Evolutionary conservation across 2,329 filamentous ascomycete species (phyloP).

Genomic region (Podosphaera xanthii): DNA sequence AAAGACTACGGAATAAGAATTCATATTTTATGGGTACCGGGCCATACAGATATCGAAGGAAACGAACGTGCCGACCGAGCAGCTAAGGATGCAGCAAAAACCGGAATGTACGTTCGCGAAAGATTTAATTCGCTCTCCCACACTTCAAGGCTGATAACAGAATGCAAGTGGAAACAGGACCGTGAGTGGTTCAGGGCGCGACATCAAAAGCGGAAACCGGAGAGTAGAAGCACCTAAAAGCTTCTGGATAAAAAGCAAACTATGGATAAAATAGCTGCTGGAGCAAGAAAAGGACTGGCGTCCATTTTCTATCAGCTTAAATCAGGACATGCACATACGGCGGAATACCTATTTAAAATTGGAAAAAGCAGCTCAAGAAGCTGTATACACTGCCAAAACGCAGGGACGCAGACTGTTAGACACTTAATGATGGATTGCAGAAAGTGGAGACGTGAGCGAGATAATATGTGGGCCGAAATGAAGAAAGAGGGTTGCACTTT

Average conservation of each 20-base stretch:
- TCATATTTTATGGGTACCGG: not conserved
- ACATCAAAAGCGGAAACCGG: too few relatives aligned
- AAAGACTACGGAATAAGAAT: not conserved
- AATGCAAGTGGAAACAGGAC: too few relatives aligned
- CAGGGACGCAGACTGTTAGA: not conserved
- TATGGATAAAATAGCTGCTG: too few relatives aligned
- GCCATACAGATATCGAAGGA: not conserved
- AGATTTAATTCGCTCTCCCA: too few relatives aligned
- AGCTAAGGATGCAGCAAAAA: too few relatives aligned
- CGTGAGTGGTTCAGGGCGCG: too few relatives aligned
- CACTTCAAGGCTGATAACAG: too few relatives aligned
- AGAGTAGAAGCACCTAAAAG: not conserved
- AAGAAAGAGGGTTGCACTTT: not conserved
- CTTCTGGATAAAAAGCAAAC: too few relatives aligned
- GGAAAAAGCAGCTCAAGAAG: not conserved
- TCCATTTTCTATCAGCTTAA: not conserved
- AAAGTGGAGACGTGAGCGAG: not conserved
- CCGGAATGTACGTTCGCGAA: too few relatives aligned
- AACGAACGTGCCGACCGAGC: too few relatives aligned
- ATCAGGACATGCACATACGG: not conserved
- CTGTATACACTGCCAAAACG: not conserved
- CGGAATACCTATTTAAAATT: not conserved
- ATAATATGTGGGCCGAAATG: not conserved
- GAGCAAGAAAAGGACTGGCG: not conserved
- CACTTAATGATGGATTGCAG: not conserved